These are phyloP conservation scores for Hymenoscyphus linearis DNA, from an alignment of 2,329 filamentous ascomycete species.

Conservation along the genomic window DNA sequence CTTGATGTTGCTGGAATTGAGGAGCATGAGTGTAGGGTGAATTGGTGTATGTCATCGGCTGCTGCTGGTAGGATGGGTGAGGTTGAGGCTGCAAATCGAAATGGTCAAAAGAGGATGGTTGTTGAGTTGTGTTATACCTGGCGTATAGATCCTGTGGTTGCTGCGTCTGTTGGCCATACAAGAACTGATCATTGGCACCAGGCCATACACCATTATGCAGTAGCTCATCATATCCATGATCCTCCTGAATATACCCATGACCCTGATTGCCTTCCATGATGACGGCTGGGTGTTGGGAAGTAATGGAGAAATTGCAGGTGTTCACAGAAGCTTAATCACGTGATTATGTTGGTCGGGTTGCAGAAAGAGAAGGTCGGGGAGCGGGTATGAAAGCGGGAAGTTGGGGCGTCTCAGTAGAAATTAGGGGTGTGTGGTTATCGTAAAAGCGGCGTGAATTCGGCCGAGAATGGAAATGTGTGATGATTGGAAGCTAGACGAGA, in stretches of 20 bases:
- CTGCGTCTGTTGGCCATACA: slow-evolving; percentile 19
- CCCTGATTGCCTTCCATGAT: slow-evolving; percentile 28
- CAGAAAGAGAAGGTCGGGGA: slow-evolving; percentile 2
- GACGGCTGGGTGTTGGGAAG: not conserved
- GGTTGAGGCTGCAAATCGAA: not conserved
- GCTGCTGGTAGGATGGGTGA: slow-evolving; percentile 23
- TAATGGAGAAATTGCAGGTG: not conserved
- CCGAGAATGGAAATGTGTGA: not conserved
- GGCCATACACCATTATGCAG: slow-evolving; percentile 25
- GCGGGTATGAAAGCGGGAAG: not conserved
- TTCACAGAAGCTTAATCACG: not conserved
- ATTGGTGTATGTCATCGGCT: slow-evolving; percentile 22
- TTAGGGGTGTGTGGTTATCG: not conserved
- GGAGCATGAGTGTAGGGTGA: slow-evolving; percentile 23
- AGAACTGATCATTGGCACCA: slow-evolving; percentile 19
- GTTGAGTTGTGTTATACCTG: not conserved
- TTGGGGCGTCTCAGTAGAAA: not conserved
- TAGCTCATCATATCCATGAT: slow-evolving; percentile 28
- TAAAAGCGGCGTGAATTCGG: not conserved
- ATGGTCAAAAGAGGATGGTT: slow-evolving; percentile 23
- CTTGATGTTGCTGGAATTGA: slow-evolving; percentile 26
- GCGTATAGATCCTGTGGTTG: slow-evolving; percentile 3
- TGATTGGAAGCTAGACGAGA: slow-evolving; percentile 23
- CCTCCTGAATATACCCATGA: slow-evolving; percentile 25
- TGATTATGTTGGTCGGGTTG: slow-evolving; percentile 1